phyloP scores from a whole-genome alignment of 306 rosid species.

The Crataegus laevigata region DNA sequence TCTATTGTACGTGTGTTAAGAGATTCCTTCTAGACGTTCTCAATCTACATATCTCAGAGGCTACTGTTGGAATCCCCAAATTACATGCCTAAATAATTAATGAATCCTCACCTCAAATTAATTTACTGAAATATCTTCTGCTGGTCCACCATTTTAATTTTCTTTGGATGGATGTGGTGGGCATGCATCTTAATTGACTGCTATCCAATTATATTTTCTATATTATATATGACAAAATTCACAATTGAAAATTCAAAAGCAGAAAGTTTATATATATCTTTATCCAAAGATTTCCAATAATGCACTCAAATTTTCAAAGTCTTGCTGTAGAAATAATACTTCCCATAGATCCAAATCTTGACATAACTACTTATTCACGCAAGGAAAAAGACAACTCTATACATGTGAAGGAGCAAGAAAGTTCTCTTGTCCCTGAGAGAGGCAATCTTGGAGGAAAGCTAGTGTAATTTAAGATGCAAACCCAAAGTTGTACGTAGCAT shows the following conservation, averaged over 20 bases:
- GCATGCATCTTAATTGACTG: conserved; percentile 14
- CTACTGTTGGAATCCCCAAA: too few species aligned
- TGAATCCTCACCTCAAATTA: conserved; percentile 21
- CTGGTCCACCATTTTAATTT: conserved; percentile 12
- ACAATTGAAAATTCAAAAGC: conserved; percentile 19
- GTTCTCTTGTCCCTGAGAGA: conserved; percentile 29
- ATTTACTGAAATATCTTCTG: conserved; percentile 23
- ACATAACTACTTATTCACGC: conserved; percentile 39
- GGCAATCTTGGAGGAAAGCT: conserved; percentile 14
- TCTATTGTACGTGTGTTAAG: too few species aligned
- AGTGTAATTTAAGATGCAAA: conserved; percentile 22
- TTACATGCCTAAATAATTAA: neutral
- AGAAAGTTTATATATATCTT: neutral
- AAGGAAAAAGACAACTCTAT: conserved; percentile 42
- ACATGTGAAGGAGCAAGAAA: conserved; percentile 31
- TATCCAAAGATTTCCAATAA: conserved; percentile 31
- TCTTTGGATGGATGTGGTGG: conserved; percentile 18
- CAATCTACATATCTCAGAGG: too few species aligned
- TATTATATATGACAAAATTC: conserved; percentile 1
- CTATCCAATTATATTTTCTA: neutral
- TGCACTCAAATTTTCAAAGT: conserved; percentile 29
- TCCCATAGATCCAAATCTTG: conserved; percentile 33
- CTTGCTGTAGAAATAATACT: conserved; percentile 11
- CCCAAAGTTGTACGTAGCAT: conserved; percentile 27
- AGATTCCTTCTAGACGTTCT: too few species aligned